Conservation (phyloP, 306 rosid species). For the Styphnolobium japonicum region DNA sequence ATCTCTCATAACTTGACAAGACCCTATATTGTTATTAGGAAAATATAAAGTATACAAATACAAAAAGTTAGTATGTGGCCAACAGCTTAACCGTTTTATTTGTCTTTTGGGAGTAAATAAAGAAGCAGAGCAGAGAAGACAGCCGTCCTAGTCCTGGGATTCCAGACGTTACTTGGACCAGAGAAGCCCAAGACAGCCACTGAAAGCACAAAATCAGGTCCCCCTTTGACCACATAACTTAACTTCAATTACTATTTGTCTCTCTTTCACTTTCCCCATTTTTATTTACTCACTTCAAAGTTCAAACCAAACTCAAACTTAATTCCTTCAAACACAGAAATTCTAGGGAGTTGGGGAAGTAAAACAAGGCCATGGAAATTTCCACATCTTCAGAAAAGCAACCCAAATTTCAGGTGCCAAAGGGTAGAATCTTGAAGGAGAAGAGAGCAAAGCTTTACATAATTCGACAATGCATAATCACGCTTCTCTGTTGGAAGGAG, state of each 20-base stretch:
- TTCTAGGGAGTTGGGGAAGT: neutral
- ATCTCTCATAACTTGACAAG: too few relatives aligned
- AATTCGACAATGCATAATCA: slow-evolving; percentile 7
- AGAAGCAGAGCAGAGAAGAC: neutral
- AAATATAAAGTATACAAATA: too few relatives aligned
- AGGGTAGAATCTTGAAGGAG: neutral
- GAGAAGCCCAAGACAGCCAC: neutral
- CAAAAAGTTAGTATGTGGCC: too few relatives aligned
- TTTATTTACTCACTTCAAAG: too few relatives aligned
- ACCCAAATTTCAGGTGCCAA: neutral
- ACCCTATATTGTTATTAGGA: too few relatives aligned
- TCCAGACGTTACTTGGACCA: slow-evolving; percentile 13
- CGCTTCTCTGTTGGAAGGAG: slow-evolving; percentile 18
- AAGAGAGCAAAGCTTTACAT: slow-evolving; percentile 15
- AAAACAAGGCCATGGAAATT: neutral
- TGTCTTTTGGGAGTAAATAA: slow-evolving; percentile 2
- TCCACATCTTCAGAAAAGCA: neutral
- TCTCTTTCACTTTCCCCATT: neutral
- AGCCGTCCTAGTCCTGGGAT: slow-evolving; percentile 18
- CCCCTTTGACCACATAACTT: neutral
- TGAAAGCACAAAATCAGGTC: slow-evolving; percentile 9
- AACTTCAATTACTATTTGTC: neutral
- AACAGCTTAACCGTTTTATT: neutral
- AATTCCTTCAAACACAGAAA: neutral
- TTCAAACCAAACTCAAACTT: neutral